Conservation (phyloP, 2,329 filamentous ascomycete genomes). For the Sporothrix mexicana region DNA sequence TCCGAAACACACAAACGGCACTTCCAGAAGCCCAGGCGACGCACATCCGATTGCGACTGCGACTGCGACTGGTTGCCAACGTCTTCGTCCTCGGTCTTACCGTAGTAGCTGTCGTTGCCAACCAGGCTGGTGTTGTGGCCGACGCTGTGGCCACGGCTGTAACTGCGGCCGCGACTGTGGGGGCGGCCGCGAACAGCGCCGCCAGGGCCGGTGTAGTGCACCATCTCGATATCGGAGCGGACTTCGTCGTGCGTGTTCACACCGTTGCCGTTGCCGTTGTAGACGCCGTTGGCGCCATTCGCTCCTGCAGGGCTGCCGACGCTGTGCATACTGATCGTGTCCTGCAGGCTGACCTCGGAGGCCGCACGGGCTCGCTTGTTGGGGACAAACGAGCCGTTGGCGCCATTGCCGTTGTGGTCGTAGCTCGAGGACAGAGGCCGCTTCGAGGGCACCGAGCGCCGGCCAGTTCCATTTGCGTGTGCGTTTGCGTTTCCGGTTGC, state of each 20-base stretch:
- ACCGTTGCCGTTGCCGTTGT: constrained; percentile 21
- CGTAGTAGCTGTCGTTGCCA: constrained; percentile 32
- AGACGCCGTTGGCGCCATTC: constrained; percentile 3
- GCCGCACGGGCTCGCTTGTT: constrained; percentile 31
- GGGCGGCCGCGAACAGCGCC: too few species aligned
- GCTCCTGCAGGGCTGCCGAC: neutral
- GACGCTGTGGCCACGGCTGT: neutral
- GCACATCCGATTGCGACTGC: constrained; percentile 40
- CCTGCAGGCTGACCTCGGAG: constrained; percentile 32
- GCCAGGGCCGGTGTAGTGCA: constrained; percentile 10
- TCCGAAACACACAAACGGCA: constrained; percentile 52
- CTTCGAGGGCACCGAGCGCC: neutral
- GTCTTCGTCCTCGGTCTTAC: constrained; percentile 36
- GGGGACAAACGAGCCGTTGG: neutral
- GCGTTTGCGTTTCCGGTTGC: too few species aligned
- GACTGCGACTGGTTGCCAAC: constrained; percentile 30
- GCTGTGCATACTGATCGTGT: constrained; percentile 36
- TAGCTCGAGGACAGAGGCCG: neutral
- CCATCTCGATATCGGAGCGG: constrained; percentile 7
- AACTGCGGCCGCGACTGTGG: neutral
- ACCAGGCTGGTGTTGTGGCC: neutral
- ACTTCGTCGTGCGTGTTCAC: constrained; percentile 10
- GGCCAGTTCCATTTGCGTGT: neutral
- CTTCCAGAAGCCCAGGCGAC: constrained; percentile 55
- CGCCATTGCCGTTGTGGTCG: neutral